phyloP scores from a whole-genome alignment of 768 basidiomycete genomes.

The Suillus fuscotomentosus region DNA sequence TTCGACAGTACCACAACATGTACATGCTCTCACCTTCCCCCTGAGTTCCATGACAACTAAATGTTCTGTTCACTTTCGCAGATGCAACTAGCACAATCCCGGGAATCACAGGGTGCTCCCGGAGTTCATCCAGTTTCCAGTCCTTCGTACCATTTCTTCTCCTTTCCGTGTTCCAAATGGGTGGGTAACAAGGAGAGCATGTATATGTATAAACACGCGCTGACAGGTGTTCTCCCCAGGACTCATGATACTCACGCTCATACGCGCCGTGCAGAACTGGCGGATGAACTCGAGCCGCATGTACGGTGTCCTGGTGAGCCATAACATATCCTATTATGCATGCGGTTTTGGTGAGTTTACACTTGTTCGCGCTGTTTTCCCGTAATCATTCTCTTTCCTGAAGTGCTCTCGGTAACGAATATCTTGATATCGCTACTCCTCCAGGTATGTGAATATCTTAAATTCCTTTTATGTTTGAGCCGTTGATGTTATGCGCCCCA shows the following conservation, averaged over 20 bases:
- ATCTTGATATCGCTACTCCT: not conserved
- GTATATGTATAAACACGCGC: too few relatives aligned
- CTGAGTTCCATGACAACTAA: not conserved
- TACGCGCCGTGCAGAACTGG: not conserved
- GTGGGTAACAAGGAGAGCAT: not conserved
- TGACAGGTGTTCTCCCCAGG: not conserved
- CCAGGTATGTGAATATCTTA: not conserved
- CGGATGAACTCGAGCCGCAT: not conserved
- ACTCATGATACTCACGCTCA: not conserved
- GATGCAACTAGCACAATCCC: not conserved
- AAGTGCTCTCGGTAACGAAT: not conserved
- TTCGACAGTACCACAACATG: not conserved
- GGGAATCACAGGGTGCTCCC: conserved; percentile 1
- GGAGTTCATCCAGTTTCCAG: not conserved
- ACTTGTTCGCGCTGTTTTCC: too few relatives aligned
- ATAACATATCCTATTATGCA: not conserved
- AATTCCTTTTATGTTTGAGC: not conserved
- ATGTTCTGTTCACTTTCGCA: not conserved
- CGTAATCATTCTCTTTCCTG: not conserved
- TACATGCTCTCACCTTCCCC: not conserved
- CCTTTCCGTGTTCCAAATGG: not conserved
- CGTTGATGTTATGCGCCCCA: not conserved
- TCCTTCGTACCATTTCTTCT: not conserved
- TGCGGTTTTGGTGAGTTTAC: not conserved
- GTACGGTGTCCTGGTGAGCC: not conserved